These are phyloP conservation scores for Tricholomella constricta DNA, from an alignment of 768 basidiomycete genomes.

Conservation along the genomic window DNA sequence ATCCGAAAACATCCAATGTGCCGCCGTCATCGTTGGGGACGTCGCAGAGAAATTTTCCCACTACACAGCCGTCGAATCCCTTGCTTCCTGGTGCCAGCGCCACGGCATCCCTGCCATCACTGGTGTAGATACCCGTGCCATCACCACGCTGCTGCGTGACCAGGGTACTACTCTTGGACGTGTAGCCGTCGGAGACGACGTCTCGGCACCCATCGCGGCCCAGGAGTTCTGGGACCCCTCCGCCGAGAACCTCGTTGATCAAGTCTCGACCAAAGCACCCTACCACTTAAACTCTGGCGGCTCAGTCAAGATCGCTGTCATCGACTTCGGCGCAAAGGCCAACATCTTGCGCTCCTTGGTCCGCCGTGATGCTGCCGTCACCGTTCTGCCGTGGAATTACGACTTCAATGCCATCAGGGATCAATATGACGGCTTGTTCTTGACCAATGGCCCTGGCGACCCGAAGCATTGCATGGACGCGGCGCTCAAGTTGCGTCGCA, in stretches of 20 bases:
- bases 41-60: conserved; percentile 96
- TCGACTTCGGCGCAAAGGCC: conserved; percentile 97
- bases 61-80: conserved; percentile 89
- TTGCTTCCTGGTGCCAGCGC: conserved; percentile 91
- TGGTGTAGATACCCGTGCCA: conserved; percentile 96
- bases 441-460: conserved; percentile 96
- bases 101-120: conserved; percentile 91
- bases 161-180: conserved; percentile 97
- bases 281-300: conserved; percentile 88
- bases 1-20: conserved; percentile 86
- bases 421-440: conserved; percentile 91
- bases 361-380: conserved; percentile 87
- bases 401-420: conserved; percentile 94
- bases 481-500: conserved; percentile 75
- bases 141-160: conserved; percentile 90
- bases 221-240: conserved; percentile 95
- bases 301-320: conserved; percentile 89
- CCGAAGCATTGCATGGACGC: conserved; percentile 88
- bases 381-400: conserved; percentile 96
- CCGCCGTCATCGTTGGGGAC: conserved; percentile 91
- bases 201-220: conserved; percentile 55
- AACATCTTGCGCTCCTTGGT: conserved; percentile 95
- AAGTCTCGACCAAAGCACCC: conserved; percentile 82
- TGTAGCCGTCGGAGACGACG: conserved; percentile 80
- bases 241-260: conserved; percentile 89